Conservation (phyloP, 2,329 filamentous ascomycete species). For the Aspergillus udagawae region DNA sequence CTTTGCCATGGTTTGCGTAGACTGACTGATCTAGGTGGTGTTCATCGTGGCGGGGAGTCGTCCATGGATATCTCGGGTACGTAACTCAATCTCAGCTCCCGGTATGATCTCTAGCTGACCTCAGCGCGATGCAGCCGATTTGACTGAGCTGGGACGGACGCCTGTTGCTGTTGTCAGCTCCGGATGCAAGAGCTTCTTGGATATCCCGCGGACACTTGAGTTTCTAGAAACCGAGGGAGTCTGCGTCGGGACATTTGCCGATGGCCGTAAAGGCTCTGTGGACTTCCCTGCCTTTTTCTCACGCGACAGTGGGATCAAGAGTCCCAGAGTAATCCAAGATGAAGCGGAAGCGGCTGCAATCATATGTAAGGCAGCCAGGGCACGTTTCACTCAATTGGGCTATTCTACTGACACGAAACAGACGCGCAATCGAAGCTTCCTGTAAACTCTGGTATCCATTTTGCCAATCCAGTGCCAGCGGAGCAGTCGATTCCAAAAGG, state of each 20-base stretch:
- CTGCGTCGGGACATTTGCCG: slow-evolving; percentile 82
- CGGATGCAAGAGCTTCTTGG: slow-evolving; percentile 93
- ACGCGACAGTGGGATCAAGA: slow-evolving; percentile 76
- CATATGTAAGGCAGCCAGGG: slow-evolving; percentile 54
- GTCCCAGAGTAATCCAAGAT: slow-evolving; percentile 68
- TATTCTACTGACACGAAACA: slow-evolving; percentile 22
- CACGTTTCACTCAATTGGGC: background rate
- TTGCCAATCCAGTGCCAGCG: slow-evolving; percentile 82
- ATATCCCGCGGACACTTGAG: slow-evolving; percentile 86
- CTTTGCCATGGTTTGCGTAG: background rate
- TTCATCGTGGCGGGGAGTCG: slow-evolving; percentile 81
- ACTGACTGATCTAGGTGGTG: slow-evolving; percentile 56
- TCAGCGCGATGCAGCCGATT: slow-evolving; percentile 59
- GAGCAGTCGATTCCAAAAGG: slow-evolving; percentile 64
- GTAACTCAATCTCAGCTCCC: background rate
- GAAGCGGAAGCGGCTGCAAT: slow-evolving; percentile 86
- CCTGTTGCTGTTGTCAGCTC: slow-evolving; percentile 83
- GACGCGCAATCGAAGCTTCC: slow-evolving; percentile 69
- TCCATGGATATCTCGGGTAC: slow-evolving; percentile 79
- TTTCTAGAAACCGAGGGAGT: slow-evolving; percentile 68
- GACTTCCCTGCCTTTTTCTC: slow-evolving; percentile 94
- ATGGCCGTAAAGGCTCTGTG: slow-evolving; percentile 66
- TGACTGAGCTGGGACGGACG: slow-evolving; percentile 88
- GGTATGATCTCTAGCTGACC: background rate
- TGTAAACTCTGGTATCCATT: slow-evolving; percentile 74